Conservation (phyloP, 2,329 filamentous ascomycete genomes). For the Neonectria coccinea region DNA sequence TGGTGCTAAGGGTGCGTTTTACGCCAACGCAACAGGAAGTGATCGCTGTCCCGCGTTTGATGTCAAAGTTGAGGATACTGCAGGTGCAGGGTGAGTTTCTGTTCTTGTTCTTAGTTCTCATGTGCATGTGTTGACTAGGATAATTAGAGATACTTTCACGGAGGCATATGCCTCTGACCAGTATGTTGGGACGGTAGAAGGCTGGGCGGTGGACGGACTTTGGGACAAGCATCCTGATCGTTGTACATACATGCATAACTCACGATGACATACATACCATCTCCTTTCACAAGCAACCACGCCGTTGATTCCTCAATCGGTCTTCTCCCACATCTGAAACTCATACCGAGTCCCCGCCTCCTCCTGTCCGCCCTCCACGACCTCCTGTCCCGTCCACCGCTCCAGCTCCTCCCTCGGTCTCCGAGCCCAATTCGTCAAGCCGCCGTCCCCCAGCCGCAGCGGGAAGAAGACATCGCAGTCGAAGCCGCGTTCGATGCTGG, state of each 20-base stretch:
- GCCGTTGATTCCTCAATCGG: constrained; percentile 26
- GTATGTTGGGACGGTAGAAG: constrained; percentile 26
- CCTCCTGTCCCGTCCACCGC: constrained; percentile 74
- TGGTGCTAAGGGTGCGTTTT: not conserved
- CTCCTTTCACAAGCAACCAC: constrained; percentile 36
- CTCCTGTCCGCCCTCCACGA: constrained; percentile 66
- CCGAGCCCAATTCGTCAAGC: constrained; percentile 65
- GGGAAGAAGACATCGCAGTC: constrained; percentile 83
- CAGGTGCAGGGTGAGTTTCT: constrained; percentile 3
- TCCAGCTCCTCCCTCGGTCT: constrained; percentile 65
- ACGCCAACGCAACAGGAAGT: not conserved
- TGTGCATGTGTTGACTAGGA: not conserved
- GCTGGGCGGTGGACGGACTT: constrained; percentile 10
- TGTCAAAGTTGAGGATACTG: constrained; percentile 3
- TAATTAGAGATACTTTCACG: constrained; percentile 3
- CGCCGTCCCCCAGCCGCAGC: constrained; percentile 61
- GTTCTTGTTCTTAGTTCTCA: not conserved
- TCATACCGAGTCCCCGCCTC: constrained; percentile 76
- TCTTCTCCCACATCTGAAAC: constrained; percentile 80
- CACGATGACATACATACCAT: constrained; percentile 33
- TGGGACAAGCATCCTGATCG: constrained; percentile 26
- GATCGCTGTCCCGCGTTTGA: not conserved
- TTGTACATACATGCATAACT: constrained; percentile 35
- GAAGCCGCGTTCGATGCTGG: constrained; percentile 75
- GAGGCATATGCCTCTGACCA: constrained; percentile 1